A percentile compares a stretch with the other conserved stretches of the same genome.
phyloP scores from a whole-genome alignment of 1,284 basidiomycete genomes.

The Schizopora paradoxa region DNA sequence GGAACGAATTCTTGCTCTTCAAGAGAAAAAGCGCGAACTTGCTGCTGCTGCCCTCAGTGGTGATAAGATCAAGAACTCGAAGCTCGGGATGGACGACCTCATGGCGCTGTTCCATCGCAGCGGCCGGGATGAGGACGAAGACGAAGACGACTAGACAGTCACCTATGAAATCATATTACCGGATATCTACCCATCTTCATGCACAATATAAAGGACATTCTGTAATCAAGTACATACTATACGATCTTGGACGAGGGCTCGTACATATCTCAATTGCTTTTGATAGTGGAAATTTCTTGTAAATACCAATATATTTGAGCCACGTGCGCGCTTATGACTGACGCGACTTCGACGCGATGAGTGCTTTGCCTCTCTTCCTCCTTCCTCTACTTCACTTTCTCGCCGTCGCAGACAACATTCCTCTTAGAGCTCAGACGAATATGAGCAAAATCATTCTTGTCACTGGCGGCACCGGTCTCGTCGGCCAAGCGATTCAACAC shows the following conservation, averaged over 20 bases:
- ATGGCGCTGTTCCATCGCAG: slow-evolving; percentile 69
- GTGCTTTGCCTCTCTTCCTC: not conserved
- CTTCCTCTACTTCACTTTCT: not conserved
- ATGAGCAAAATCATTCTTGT: slow-evolving; percentile 55
- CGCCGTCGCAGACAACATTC: not conserved
- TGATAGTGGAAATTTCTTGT: not conserved
- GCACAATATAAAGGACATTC: too few species aligned
- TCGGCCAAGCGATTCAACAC: slow-evolving; percentile 76
- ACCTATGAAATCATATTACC: too few species aligned
- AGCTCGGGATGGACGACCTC: slow-evolving; percentile 80
- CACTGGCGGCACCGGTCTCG: slow-evolving; percentile 82
- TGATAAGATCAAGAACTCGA: slow-evolving; percentile 80
- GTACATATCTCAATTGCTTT: not conserved
- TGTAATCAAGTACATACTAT: too few species aligned
- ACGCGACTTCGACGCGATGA: not conserved
- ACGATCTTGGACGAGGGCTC: too few species aligned
- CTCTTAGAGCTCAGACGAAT: too few species aligned
- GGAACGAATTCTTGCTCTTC: slow-evolving; percentile 79
- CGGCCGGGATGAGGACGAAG: slow-evolving; percentile 51
- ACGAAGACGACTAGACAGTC: slow-evolving; percentile 23
- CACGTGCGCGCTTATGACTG: not conserved
- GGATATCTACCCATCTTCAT: too few species aligned
- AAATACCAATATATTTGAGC: not conserved
- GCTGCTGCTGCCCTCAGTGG: slow-evolving; percentile 85
- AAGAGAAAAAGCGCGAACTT: slow-evolving; percentile 83